These are phyloP conservation scores for Lentinula novae-zelandiae DNA, from an alignment of 1,284 basidiomycete genomes.

Conservation along the genomic window DNA sequence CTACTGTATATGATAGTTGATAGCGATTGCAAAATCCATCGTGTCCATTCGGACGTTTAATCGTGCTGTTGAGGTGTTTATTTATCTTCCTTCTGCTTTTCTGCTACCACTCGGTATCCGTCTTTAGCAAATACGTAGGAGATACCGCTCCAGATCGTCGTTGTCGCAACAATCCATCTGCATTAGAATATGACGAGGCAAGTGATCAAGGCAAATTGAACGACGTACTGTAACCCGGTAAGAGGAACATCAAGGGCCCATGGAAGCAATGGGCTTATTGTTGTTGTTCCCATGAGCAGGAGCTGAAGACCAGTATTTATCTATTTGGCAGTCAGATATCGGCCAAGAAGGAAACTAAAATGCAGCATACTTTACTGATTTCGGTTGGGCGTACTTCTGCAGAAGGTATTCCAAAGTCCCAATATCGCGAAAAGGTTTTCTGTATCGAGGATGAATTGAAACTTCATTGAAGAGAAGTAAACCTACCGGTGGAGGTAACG, in stretches of 20 bases:
- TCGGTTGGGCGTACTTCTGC: slow-evolving; percentile 89
- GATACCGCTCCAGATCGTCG: slow-evolving; percentile 90
- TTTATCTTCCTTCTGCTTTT: slow-evolving; percentile 23
- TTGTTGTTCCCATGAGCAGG: slow-evolving; percentile 84
- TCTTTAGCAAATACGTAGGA: slow-evolving; percentile 81
- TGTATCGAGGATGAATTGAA: slow-evolving; percentile 26
- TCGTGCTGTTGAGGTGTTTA: not conserved
- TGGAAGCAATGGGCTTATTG: slow-evolving; percentile 78
- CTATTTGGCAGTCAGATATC: slow-evolving; percentile 47
- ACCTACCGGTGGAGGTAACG: slow-evolving; percentile 81
- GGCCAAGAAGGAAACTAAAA: not conserved
- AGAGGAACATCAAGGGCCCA: slow-evolving; percentile 56
- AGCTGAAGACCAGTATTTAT: slow-evolving; percentile 94
- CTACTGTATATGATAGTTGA: not conserved
- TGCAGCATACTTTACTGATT: slow-evolving; percentile 75
- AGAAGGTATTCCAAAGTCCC: slow-evolving; percentile 92
- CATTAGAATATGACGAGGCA: not conserved
- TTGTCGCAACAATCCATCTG: slow-evolving; percentile 83
- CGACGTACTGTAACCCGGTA: slow-evolving; percentile 41
- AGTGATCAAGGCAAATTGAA: not conserved
- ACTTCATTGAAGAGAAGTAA: slow-evolving; percentile 6
- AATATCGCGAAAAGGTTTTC: slow-evolving; percentile 92
- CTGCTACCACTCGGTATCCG: slow-evolving; percentile 57
- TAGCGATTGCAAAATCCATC: not conserved
- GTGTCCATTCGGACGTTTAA: not conserved